Evolutionary conservation across 306 rosid genomes (phyloP), one percentile per base, ranked within the genome.

Genomic region (Sesbania bispinosa): DNA sequence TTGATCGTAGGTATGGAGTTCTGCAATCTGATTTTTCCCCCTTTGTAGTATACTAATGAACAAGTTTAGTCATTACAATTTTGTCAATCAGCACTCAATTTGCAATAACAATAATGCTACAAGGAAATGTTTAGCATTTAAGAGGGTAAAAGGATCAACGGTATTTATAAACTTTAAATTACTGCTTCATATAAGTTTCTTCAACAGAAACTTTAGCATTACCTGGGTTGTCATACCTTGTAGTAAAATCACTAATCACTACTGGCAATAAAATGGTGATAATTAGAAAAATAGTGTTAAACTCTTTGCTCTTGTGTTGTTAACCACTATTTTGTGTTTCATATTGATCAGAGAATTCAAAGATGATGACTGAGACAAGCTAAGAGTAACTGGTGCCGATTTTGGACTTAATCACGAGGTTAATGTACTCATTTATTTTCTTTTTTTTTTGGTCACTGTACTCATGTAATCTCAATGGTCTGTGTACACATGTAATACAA

Each of bases 1-100:
- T 95, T 73, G 99, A 91, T 47, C 91, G 99, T 43, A 89, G 98
- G 98, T 90, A 85, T 50, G 82, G 21, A 35, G 7, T 75, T 76
- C 35, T 35, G 23, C 75, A 7, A 2, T 23, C 63, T 43, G 20
- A 5, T 45, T 47, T 35, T 27, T 30, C 50, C 51, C 65, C 67
- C 15, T 13, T 0, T 21, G 8, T 26, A 16, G 15, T 58, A 10
- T 13, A 10, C 19, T 27, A 10, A 41, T 24, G 46, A 45, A 75
- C 39, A 23, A 21, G 61, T 35, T 59, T 26, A 13, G 29, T 48
- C 21, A 8, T 53, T 46, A 35, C 26, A 35, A 19, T 24, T 66
- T 51, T 57, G 42, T 8, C 81, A 48, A 24, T 30, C 30, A 18
- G 11, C 35, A 7, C 13, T 57, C 0, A 30, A 11, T 63, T 42